These are phyloP conservation scores for Elongisporangium anandrum DNA, from an alignment of 352 stramenopile genomes.

Conservation along the genomic window DNA sequence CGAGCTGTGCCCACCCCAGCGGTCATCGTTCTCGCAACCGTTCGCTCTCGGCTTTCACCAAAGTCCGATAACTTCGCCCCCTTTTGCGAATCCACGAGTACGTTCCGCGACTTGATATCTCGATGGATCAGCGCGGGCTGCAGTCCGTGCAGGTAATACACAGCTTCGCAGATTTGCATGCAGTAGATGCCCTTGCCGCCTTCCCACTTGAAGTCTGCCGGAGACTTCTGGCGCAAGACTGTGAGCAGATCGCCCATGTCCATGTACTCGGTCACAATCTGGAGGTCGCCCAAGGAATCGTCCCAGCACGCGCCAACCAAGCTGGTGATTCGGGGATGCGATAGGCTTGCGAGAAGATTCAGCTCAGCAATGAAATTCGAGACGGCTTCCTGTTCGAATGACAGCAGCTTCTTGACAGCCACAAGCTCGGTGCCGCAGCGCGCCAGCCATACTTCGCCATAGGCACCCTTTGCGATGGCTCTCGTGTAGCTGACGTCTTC, in stretches of 20 bases:
- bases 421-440: slow-evolving; percentile 60
- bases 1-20: slow-evolving; percentile 65
- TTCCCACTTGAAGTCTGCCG: slow-evolving; percentile 47
- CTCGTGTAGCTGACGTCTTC: slow-evolving; percentile 78
- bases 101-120: slow-evolving; percentile 91
- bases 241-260: slow-evolving; percentile 64
- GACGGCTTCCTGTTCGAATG: slow-evolving; percentile 45
- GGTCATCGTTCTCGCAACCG: slow-evolving; percentile 72
- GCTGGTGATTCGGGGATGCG: slow-evolving; percentile 68
- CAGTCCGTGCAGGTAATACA: slow-evolving; percentile 87
- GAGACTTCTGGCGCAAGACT: slow-evolving; percentile 40
- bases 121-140: slow-evolving; percentile 88
- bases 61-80: slow-evolving; percentile 76
- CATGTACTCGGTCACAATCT: slow-evolving; percentile 84
- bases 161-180: slow-evolving; percentile 73
- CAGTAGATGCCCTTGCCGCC: slow-evolving; percentile 68
- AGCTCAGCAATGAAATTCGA: slow-evolving; percentile 73
- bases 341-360: slow-evolving; percentile 75
- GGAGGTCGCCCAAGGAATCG: slow-evolving; percentile 55
- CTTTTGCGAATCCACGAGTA: slow-evolving; percentile 77
- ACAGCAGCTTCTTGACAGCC: slow-evolving; percentile 79
- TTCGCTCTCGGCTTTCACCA: slow-evolving; percentile 70
- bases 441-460: slow-evolving; percentile 80
- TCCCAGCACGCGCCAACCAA: slow-evolving; percentile 75
- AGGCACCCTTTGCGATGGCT: slow-evolving; percentile 74